Evolutionary conservation across 345 rosid genomes (phyloP).

Genomic region (Acer yangbiense): DNA sequence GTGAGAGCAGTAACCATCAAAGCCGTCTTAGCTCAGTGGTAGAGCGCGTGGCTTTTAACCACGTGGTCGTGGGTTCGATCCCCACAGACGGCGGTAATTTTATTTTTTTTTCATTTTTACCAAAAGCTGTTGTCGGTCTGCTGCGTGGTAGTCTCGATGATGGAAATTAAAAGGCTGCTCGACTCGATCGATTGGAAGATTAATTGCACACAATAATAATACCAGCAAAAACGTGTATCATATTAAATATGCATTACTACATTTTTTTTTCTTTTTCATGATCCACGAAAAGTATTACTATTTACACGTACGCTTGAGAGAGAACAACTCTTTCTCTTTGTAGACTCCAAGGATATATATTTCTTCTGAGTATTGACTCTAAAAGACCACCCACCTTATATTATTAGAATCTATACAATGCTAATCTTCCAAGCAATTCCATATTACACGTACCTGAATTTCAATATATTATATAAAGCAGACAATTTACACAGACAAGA

Average conservation of each 20-base stretch:
- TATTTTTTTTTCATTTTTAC: too few species aligned
- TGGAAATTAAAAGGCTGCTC: too few species aligned
- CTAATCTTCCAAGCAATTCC: conserved; percentile 24
- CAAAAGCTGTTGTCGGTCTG: background rate
- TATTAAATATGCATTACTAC: background rate
- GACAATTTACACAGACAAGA: too few species aligned
- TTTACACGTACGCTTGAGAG: background rate
- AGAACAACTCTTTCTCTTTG: background rate
- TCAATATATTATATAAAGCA: too few species aligned
- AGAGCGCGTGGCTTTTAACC: conserved; percentile 90
- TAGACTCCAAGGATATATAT: background rate
- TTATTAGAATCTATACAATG: conserved; percentile 1
- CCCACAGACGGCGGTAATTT: conserved; percentile 64
- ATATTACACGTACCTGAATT: too few species aligned
- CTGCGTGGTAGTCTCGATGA: background rate
- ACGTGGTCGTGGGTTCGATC: conserved; percentile 83
- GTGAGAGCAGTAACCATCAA: too few species aligned
- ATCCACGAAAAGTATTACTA: background rate
- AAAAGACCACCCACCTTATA: background rate
- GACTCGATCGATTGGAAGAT: too few species aligned
- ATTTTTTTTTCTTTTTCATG: background rate
- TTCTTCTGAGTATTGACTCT: background rate
- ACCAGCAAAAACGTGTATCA: background rate
- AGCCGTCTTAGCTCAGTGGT: conserved; percentile 85
- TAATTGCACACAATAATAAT: too few species aligned